Base-by-base conservation (phyloP, 805 yeast genomes). In the Kluyveromyces lactis region DNA sequence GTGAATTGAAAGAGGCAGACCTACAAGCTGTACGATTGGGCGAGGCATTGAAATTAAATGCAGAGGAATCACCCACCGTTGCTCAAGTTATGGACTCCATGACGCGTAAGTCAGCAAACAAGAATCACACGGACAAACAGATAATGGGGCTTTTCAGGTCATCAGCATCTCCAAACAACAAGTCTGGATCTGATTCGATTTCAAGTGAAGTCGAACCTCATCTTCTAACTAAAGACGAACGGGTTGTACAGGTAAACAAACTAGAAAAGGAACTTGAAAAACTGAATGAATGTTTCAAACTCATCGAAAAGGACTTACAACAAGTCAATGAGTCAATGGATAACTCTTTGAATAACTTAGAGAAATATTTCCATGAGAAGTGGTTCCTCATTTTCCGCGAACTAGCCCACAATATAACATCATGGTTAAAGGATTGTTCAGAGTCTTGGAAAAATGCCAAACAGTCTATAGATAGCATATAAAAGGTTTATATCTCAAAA, bases 381-480 rank as follows among this genome's bases (percentile, higher is more conserved):
- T 60, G 66, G 57, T 45, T 46, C 13, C 40, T 43, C 4, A 48
- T 67, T 26, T 45, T 65, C 35, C 46, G 48, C 18, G 43, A 51
- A n/a, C 63, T 63, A 30, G 44, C 67, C 1, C 56, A 55, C 31
- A 53, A 62, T 2, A 46, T 66, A 11, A 42, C 64, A 21, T 57
- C 58, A 18, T 67, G 66, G 63, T 49, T 66, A 9, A 51, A 40
- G 33, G 72, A 64, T 41, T 62, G 65, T 40, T 44, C 65, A 19
- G 50, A 51, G 16, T 61, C 67, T 11, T 67, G 71, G 71, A 56
- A 63, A 43, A 58, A 58, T 33, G 67, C 71, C 9, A 61, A 58
- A 39, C 18, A 21, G 4, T 33, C 41, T 17, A 47, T 53, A 5
- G 39, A 41, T 28, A 31, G 42, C 11, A 45, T 30, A 30, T 30